phyloP scores from a whole-genome alignment of 441 rosid species.

The Flueggea neowawraea region DNA sequence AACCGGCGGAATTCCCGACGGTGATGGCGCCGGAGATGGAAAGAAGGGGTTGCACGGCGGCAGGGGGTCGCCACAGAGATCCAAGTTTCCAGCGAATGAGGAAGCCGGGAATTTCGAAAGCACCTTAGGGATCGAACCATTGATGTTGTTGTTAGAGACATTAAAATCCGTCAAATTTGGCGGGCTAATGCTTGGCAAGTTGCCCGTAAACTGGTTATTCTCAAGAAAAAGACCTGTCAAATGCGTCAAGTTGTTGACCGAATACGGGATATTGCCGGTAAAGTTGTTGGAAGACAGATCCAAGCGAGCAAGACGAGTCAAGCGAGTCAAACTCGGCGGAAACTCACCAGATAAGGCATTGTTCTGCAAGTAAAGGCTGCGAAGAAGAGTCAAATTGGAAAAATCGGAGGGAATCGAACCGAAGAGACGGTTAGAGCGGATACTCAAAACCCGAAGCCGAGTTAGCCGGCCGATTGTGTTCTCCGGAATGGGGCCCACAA shows the following conservation, averaged over 20 bases:
- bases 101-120: conserved; percentile 39
- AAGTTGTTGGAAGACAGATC: conserved; percentile 82
- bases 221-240: conserved; percentile 57
- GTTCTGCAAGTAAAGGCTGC: conserved; percentile 62
- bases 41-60: conserved; percentile 68
- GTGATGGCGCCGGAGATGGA: conserved; percentile 66
- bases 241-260: conserved; percentile 59
- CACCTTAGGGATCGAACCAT: conserved; percentile 72
- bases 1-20: conserved; percentile 25
- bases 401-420: conserved; percentile 87
- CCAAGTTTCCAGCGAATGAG: conserved; percentile 65
- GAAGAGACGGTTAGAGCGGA: conserved; percentile 74
- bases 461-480: conserved; percentile 57
- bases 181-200: conserved; percentile 51
- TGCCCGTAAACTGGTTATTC: conserved; percentile 64
- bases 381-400: conserved; percentile 62
- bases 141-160: conserved; percentile 67
- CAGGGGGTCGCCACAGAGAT: conserved; percentile 84
- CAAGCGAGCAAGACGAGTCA: conserved; percentile 58
- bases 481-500: conserved; percentile 67
- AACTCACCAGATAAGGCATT: conserved; percentile 60
- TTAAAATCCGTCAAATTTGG: conserved; percentile 42
- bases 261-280: conserved; percentile 62
- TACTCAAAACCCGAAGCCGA: conserved; percentile 82
- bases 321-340: conserved; percentile 43